These are phyloP conservation scores for Nakazawaea siamensis DNA, from an alignment of 805 yeast genomes.

Conservation along the genomic window DNA sequence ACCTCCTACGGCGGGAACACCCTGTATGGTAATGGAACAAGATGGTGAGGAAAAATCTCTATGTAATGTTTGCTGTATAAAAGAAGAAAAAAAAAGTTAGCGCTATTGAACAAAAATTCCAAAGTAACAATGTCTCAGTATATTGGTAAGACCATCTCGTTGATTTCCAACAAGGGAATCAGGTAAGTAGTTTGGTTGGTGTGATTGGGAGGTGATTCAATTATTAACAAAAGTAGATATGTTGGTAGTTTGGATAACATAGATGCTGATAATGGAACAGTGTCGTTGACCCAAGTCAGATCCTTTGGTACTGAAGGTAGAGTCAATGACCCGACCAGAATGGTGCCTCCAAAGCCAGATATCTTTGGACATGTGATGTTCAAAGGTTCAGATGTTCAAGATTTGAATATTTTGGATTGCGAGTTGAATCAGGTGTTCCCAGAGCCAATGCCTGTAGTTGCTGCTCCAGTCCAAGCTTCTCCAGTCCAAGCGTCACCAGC, in stretches of 20 bases:
- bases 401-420: conserved; percentile 72
- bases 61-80: not conserved
- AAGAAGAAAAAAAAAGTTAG: too few species aligned
- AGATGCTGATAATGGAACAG: conserved; percentile 86
- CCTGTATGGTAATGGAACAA: conserved; percentile 20
- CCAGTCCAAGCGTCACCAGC: conserved; percentile 13
- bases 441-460: conserved; percentile 25
- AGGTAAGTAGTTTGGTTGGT: conserved; percentile 27
- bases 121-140: conserved; percentile 24
- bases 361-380: conserved; percentile 74
- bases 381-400: conserved; percentile 89
- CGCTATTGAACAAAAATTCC: too few species aligned
- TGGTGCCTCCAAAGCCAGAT: conserved; percentile 56
- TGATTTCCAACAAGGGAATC: conserved; percentile 70
- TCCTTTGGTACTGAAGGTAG: conserved; percentile 93
- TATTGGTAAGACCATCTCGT: conserved; percentile 82
- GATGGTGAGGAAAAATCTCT: conserved; percentile 5
- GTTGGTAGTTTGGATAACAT: conserved; percentile 85
- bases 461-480: conserved; percentile 14
- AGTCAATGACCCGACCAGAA: conserved; percentile 56
- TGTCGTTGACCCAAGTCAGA: conserved; percentile 70
- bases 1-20: conserved; percentile 24
- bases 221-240: conserved; percentile 40
- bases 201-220: too few species aligned
- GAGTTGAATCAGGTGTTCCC: conserved; percentile 60